A percentile compares a stretch with the other conserved stretches of the same genome.
phyloP scores from a whole-genome alignment of 2,329 filamentous ascomycete species.

The Penicillium frequentans region DNA sequence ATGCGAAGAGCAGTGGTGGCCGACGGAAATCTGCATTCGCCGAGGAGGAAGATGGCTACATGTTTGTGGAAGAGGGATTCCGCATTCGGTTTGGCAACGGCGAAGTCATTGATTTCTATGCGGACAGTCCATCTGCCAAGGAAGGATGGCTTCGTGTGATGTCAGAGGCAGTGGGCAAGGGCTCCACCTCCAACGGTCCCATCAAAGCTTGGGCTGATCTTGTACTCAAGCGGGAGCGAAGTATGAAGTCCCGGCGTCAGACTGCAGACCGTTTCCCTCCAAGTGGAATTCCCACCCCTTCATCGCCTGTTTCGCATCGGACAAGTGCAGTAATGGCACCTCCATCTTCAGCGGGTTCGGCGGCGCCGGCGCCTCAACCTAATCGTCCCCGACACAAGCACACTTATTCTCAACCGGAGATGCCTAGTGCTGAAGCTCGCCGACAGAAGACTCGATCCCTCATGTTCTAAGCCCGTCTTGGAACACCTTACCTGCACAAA shows the following conservation, averaged over 20 bases:
- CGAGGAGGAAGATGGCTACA: conserved; percentile 98
- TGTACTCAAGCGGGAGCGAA: conserved; percentile 53
- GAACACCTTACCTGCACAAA: conserved; percentile 8
- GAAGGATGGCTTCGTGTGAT: conserved; percentile 93
- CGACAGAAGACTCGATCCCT: conserved; percentile 44
- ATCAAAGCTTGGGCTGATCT: conserved; percentile 63
- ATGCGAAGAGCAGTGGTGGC: conserved; percentile 66
- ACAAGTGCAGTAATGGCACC: conserved; percentile 18
- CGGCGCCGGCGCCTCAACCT: conserved; percentile 31
- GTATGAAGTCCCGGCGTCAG: conserved; percentile 33
- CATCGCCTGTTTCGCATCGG: conserved; percentile 26
- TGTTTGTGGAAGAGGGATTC: conserved; percentile 99
- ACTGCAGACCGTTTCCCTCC: conserved; percentile 26
- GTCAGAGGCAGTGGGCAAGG: conserved; percentile 66
- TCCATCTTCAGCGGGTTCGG: conserved; percentile 25
- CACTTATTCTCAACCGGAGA: conserved; percentile 41
- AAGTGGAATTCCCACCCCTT: conserved; percentile 18
- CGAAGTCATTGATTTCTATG: conserved; percentile 98
- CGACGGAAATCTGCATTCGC: conserved; percentile 93
- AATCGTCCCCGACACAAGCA: conserved; percentile 40
- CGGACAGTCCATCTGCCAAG: conserved; percentile 82
- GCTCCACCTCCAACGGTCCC: conserved; percentile 43
- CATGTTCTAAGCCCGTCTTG: conserved; percentile 34
- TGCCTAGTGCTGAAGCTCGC: conserved; percentile 35
- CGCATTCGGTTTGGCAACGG: conserved; percentile 97